Base-by-base conservation (phyloP, 2,329 filamentous ascomycete genomes). In the Aspergillus viridinutans region DNA sequence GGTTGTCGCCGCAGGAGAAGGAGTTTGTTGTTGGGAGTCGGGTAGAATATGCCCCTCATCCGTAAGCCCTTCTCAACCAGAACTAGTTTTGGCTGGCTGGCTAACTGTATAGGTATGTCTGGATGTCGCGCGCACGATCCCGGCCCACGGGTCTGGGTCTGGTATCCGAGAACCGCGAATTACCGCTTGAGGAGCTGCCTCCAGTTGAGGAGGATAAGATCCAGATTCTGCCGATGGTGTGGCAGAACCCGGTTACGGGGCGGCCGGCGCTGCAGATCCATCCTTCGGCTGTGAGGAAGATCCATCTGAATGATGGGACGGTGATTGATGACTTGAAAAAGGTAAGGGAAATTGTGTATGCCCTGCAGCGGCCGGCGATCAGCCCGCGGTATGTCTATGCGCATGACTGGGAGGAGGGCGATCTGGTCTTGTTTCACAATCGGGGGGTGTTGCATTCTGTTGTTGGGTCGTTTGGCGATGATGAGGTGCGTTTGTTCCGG, bases 361-460 rank as follows among this genome's bases (percentile, higher is more conserved):
- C 80, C 23, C 72, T 92, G 54, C 89, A 92, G 74, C 78, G 89
- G 7, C 88, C 88, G 3, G 89, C 83, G 0, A 92, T 92, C 64
- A 82, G 83, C 12, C 88, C 89, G 0, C 70, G 79, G 57, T 78
- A 80, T 59, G 88, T 92, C 10, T 91, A 90, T 69, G 77, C 87
- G 8, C 86, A 91, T 64, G 87, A 92, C 64, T 92, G 89, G 90
- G 78, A 87, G 63, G 85, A 89, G 68, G 89, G 89, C 4, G 89
- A 92, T 67, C 74, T 90, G 56, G 89, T 90, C 0, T 76, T 92
- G 26, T 92, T 92, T 73, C 87, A 92, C 71, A 92, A 92, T 68
- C 83, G 88, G 9, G 89, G 89, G 1, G 79, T 90, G 17, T 69
- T 92, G 55, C 89, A 93, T 71, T 87, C 83, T 3, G 89, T 92